Percentiles rank a stretch among this genome's conserved stretches.
These are phyloP conservation scores for Mycocentrospora acerina DNA, from an alignment of 2,329 filamentous ascomycete genomes.

Conservation along the genomic window DNA sequence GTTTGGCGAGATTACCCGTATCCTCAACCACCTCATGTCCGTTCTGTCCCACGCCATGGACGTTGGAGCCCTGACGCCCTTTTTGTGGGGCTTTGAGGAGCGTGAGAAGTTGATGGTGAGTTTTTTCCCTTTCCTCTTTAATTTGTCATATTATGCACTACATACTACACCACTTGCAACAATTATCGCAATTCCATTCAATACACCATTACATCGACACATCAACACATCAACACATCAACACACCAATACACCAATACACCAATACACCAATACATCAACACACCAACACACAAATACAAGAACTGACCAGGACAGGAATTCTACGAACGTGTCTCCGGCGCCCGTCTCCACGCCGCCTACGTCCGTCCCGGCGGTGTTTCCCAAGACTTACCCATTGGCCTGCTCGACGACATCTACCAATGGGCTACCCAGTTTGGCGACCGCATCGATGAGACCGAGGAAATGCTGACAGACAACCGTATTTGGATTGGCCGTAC, in stretches of 20 bases:
- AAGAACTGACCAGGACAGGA: constrained; percentile 60
- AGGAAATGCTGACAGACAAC: constrained; percentile 98
- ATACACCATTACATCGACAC: too few species aligned
- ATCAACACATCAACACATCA: too few species aligned
- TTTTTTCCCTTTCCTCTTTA: too few species aligned
- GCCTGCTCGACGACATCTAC: constrained; percentile 97
- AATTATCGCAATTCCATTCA: too few species aligned
- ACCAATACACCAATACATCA: too few species aligned
- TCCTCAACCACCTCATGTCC: constrained; percentile 98
- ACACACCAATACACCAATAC: too few species aligned
- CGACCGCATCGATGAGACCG: constrained; percentile 97
- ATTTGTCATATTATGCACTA: too few species aligned
- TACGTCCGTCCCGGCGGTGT: constrained; percentile 97
- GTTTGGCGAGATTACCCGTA: constrained; percentile 91
- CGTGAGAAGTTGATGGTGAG: constrained; percentile 98
- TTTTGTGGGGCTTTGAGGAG: constrained; percentile 99
- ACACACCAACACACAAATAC: constrained; percentile 1
- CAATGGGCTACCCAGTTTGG: constrained; percentile 99
- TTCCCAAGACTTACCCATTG: constrained; percentile 89
- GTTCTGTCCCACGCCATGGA: constrained; percentile 98
- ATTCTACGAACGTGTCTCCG: constrained; percentile 99
- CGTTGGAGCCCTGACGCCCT: constrained; percentile 94
- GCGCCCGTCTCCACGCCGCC: constrained; percentile 93
- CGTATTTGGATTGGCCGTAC: constrained; percentile 97
- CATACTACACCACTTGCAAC: too few species aligned